Evolutionary conservation across 2,329 filamentous ascomycete species (phyloP), one percentile per base, ranked within the genome.

Genomic region (Zymoseptoria brevis): DNA sequence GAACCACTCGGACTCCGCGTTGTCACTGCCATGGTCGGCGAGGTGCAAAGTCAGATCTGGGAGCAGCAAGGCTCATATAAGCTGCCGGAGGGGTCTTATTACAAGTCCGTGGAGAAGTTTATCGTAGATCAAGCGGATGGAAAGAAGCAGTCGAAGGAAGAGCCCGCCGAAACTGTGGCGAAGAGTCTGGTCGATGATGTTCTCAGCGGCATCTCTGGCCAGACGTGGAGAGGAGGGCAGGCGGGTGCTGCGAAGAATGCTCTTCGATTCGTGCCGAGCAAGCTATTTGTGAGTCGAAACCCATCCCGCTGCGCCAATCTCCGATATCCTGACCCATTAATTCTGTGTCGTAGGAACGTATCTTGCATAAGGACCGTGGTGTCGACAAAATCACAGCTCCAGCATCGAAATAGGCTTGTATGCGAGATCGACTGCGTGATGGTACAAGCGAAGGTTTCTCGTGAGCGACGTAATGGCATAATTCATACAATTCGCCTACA

Each of bases 1-100:
- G 50, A 64, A 50, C 62, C 65, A 5, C 64, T 69, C 29, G 62
- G 56, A n/a, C 58, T 69, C 29, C 29, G 21, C n/a, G 66, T 69
- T 16, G 35, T 45, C 35, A 45, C 35, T 45, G 35, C 35, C 35
- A 45, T 45, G 35, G 35, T 45, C 16, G 35, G 35, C 35, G 35
- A 45, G 35, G 35, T 45, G 4, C 35, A 45, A n/a, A 45, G 35
- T 45, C 35, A 45, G 35, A 45, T 45, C 16, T 45, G 35, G 35
- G 16, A 45, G 35, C 35, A 45, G 16, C 16, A n/a, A 45, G 35
- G 16, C 3, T 45, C 35, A 7, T 45, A 45, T n/a, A 45, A 45
- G 35, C 19, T 52, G 50, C 50, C 50, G 4, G 21, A 11, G 9
- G 21, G 50, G 5, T 52, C 50, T 13, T 52, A 22, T n/a, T 52